phyloP scores from a whole-genome alignment of 345 rosid species.

The Euphorbia pulcherrima region DNA sequence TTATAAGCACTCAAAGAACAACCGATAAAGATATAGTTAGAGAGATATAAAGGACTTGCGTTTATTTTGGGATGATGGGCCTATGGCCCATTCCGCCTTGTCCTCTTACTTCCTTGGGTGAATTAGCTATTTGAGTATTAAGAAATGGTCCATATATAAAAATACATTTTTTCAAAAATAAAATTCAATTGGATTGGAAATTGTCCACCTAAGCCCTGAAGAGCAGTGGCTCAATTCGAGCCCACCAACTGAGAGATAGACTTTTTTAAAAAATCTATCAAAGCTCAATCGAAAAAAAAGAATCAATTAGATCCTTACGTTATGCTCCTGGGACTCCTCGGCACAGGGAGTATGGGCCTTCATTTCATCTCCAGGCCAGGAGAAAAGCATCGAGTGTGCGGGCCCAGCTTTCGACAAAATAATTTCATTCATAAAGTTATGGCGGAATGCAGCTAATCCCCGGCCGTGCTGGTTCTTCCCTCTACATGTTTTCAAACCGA shows the following conservation, averaged over 20 bases:
- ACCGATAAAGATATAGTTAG: too few species aligned
- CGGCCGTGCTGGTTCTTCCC: neutral
- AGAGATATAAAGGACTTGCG: too few species aligned
- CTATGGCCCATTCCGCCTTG: too few species aligned
- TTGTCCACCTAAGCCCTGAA: conserved; percentile 9
- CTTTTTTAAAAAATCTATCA: conserved; percentile 3
- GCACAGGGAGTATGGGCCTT: conserved; percentile 2
- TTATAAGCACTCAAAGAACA: too few species aligned
- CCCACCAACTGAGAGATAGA: conserved; percentile 5
- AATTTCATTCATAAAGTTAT: neutral
- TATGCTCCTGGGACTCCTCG: neutral
- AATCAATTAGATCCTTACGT: conserved; percentile 12
- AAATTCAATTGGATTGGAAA: too few species aligned
- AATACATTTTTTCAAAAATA: too few species aligned
- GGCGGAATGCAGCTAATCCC: conserved; percentile 1
- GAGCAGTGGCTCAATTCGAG: conserved; percentile 8
- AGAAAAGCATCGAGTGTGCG: conserved; percentile 5
- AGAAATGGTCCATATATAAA: too few species aligned
- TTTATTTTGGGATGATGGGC: too few species aligned
- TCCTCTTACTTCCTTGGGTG: too few species aligned
- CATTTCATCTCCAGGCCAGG: conserved; percentile 1
- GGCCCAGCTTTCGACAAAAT: conserved; percentile 1
- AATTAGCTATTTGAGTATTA: too few species aligned
- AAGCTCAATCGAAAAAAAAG: conserved; percentile 3
- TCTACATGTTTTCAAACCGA: too few species aligned